phyloP scores from a whole-genome alignment of 2,329 filamentous ascomycete species.

The Thermoascus crustaceus region DNA sequence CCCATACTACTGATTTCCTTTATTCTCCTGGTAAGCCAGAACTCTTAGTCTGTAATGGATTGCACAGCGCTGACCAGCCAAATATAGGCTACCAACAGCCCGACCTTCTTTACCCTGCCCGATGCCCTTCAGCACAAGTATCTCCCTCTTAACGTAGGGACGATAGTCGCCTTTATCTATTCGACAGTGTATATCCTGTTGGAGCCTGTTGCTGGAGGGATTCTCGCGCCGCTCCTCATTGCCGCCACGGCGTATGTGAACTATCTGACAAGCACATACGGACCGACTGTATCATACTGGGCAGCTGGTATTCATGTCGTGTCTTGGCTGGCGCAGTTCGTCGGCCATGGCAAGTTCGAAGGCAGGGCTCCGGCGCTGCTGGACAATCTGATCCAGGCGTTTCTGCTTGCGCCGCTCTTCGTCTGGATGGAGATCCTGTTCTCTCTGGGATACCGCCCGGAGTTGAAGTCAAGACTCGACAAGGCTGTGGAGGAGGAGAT shows the following conservation, averaged over 20 bases:
- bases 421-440: constrained; percentile 96
- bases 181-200: constrained; percentile 78
- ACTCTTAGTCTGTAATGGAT: neutral
- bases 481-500: constrained; percentile 68
- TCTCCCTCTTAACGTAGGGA: constrained; percentile 53
- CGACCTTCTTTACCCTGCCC: constrained; percentile 46
- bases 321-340: constrained; percentile 81
- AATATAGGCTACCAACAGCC: constrained; percentile 48
- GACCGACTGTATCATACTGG: constrained; percentile 52
- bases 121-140: constrained; percentile 46
- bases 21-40: constrained; percentile 47
- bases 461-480: constrained; percentile 73
- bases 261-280: constrained; percentile 59
- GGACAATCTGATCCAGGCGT: constrained; percentile 83
- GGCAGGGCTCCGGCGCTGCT: constrained; percentile 78
- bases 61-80: constrained; percentile 4
- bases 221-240: constrained; percentile 68
- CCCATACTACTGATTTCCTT: constrained; percentile 52
- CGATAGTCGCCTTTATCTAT: constrained; percentile 54
- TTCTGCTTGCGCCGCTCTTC: constrained; percentile 91
- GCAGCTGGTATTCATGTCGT: constrained; percentile 62
- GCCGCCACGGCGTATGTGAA: constrained; percentile 67
- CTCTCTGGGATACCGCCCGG: constrained; percentile 78
- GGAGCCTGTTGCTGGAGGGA: constrained; percentile 81
- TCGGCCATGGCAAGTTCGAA: constrained; percentile 86